Base-by-base conservation (phyloP, 805 yeast species). In the Wickerhamomyces queroliae region DNA sequence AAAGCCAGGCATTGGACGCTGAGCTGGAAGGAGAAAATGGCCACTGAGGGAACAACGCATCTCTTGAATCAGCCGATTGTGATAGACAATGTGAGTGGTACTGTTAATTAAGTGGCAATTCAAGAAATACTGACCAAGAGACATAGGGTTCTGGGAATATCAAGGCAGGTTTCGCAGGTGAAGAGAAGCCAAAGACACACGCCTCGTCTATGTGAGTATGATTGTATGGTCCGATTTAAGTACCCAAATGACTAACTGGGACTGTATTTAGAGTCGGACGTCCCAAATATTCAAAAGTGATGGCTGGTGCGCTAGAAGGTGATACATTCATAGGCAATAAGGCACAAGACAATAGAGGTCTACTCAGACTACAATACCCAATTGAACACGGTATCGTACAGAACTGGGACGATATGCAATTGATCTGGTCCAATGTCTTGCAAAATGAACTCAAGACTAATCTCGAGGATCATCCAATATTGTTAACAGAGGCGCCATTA, bases 111-210 rank as follows among this genome's bases (percentile, higher is more conserved):
- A 9, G 17, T 15, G 27, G 10, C 11, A 11, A 12, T 21, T 20
- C 9, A 27, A 7, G 3, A 16, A 23, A 9, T 15, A 41, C 44
- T 41, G 41, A 42, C 39, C n/a, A n/a, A n/a, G 12, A 16, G 28
- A 17, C 29, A 8, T 16, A 65, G 69, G 96, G 98, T 7, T 82
- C 95, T 3, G 95, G 95, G 2, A 71, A 73, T 28, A 67, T 90
- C 39, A 84, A 88, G 56, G 86, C 95, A 2, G 97, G 98, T 1
- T 86, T 90, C 60, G 95, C 96, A 1, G 96, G 97, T 18, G 95
- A 85, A 48, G 93, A 87, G 36, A 73, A 68, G 48, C 98, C 98
- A 3, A 73, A 77, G 50, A 60, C 74, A 33, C 70, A 69, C 48
- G 76, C 78, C 22, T 78, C 89, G 3, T 64, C 87, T 18, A 61